Conservation (phyloP, 768 basidiomycete genomes). For the Boletales sp. region DNA sequence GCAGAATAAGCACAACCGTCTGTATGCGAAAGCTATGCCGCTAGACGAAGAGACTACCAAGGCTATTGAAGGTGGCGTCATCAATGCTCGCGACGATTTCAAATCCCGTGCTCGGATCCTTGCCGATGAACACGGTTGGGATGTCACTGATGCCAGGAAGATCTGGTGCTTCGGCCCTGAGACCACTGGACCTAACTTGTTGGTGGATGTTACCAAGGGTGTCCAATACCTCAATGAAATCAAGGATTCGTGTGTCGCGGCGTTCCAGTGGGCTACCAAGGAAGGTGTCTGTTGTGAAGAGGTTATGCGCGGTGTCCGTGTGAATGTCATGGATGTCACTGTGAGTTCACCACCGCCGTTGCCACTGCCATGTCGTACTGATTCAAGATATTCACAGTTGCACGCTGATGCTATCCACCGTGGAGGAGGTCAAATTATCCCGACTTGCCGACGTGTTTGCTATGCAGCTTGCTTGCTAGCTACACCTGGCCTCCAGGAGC, state of each 20-base stretch:
- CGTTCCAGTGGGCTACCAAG: slow-evolving; percentile 99
- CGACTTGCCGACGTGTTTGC: slow-evolving; percentile 91
- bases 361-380: neutral
- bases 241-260: slow-evolving; percentile 99
- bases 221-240: slow-evolving; percentile 99
- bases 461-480: slow-evolving; percentile 96
- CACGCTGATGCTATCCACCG: slow-evolving; percentile 99
- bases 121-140: slow-evolving; percentile 97
- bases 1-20: slow-evolving; percentile 99
- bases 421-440: slow-evolving; percentile 98
- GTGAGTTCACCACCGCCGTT: slow-evolving; percentile 41
- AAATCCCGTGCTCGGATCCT: slow-evolving; percentile 93
- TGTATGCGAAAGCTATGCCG: slow-evolving; percentile 91
- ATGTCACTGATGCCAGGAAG: slow-evolving; percentile 98
- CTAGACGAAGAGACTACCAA: slow-evolving; percentile 91
- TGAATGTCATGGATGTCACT: slow-evolving; percentile 95
- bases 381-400: slow-evolving; percentile 45
- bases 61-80: slow-evolving; percentile 85
- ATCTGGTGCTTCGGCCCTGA: slow-evolving; percentile 99
- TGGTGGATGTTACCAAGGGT: slow-evolving; percentile 99
- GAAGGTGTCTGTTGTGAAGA: slow-evolving; percentile 96
- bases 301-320: slow-evolving; percentile 97
- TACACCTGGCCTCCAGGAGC: slow-evolving; percentile 89
- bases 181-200: slow-evolving; percentile 92
- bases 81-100: slow-evolving; percentile 95